Conservation (phyloP, 2,329 filamentous ascomycete genomes). For the Trichoderma koningiopsis region DNA sequence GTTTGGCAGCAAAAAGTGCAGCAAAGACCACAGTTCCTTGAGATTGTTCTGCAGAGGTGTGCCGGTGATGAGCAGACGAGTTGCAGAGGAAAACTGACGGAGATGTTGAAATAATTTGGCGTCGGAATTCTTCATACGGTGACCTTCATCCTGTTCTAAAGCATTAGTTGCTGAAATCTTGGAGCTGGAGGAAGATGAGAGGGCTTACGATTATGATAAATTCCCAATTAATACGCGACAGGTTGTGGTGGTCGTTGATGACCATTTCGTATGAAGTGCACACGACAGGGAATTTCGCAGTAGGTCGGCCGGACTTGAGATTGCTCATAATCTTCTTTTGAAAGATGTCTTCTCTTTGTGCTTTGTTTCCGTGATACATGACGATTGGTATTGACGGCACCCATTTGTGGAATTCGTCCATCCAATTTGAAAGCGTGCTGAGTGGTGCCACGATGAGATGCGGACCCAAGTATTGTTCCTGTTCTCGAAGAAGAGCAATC, state of each 20-base stretch:
- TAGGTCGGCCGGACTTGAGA: slow-evolving; percentile 61
- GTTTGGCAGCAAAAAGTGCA: slow-evolving; percentile 89
- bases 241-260: slow-evolving; percentile 79
- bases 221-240: slow-evolving; percentile 88
- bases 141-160: slow-evolving; percentile 75
- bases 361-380: slow-evolving; percentile 85
- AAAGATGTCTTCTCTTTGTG: slow-evolving; percentile 76
- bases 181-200: rapidly evolving
- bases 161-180: background rate
- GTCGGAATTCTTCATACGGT: slow-evolving; percentile 96
- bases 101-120: slow-evolving; percentile 88
- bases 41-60: slow-evolving; percentile 96
- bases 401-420: slow-evolving; percentile 90
- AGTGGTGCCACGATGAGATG: slow-evolving; percentile 89
- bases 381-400: slow-evolving; percentile 84
- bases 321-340: slow-evolving; percentile 69
- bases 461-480: slow-evolving; percentile 79
- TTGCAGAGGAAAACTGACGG: slow-evolving; percentile 85
- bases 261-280: slow-evolving; percentile 97
- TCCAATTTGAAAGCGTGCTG: slow-evolving; percentile 93
- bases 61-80: slow-evolving; percentile 88
- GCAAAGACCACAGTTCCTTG: slow-evolving; percentile 88
- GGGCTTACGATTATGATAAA: slow-evolving; percentile 85
- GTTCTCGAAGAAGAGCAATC: slow-evolving; percentile 83
- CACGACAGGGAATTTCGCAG: slow-evolving; percentile 79